Evolutionary conservation across 495 filamentous ascomycete species (phyloP), one percentile per base, ranked within the genome.

Genomic region (Podospora tetraspora): DNA sequence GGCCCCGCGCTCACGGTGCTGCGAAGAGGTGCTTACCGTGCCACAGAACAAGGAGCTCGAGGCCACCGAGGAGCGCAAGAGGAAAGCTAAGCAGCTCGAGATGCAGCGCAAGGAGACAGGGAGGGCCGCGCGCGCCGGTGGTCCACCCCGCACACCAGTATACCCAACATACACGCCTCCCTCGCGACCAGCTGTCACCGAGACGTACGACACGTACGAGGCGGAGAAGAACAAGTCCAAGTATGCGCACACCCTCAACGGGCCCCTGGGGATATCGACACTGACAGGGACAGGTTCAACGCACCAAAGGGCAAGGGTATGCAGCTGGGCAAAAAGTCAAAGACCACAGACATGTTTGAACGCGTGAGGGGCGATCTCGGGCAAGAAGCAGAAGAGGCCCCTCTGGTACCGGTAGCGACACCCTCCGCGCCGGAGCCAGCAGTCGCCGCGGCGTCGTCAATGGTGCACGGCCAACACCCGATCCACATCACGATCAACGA

Each of bases 291-390:
- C 64, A 80, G 82, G 74, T 78, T 82, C 34, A 76, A 89, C 60
- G 87, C 91, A 29, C 86, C 88, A 43, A 93, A 94, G 76, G 92
- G 93, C 67, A 99, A 99, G 80, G 95, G 95, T 63, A 97, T 99
- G 95, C 94, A 97, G 78, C 81, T 99, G 56, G 96, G 95, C 79
- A 97, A 97, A 84, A 98, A 98, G 80, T 96, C 92, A 37, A 97
- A 97, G 83, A 91, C 91, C 30, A 95, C 92, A 16, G 92, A 95
- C 79, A 97, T 97, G 84, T 98, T 96, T 74, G 94, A 98, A 78
- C 90, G 90, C 71, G 92, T 99, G n/a, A 88, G 91, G 71, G 90
- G 90, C 61, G 94, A 97, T 68, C 78, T 97, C 62, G 93, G 92
- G 12, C 86, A 90, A 34, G 91, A 94, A 72, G 85, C 84, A 4